Percentiles rank a stretch among this genome's conserved stretches.
Evolutionary conservation across 176 grass and related monocot species (phyloP).

Genomic region (Aegilops bicornis): DNA sequence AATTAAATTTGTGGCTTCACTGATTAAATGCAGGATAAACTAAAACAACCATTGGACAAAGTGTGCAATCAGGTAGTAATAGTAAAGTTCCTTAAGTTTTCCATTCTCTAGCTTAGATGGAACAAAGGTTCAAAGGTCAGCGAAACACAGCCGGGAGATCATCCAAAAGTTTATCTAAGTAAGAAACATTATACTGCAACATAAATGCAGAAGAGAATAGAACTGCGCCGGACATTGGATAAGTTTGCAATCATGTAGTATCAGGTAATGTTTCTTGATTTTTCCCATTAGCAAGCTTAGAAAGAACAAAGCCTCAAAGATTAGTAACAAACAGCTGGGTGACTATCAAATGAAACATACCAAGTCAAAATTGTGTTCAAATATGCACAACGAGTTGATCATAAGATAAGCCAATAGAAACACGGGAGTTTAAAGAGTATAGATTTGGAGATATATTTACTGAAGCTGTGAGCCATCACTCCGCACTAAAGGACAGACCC

Average conservation of each 20-base stretch:
- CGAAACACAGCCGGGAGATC: not conserved
- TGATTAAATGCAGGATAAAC: not conserved
- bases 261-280: too few species aligned
- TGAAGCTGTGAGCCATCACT: too few species aligned
- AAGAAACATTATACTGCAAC: not conserved
- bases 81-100: not conserved
- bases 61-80: not conserved
- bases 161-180: not conserved
- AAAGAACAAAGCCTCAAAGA: not conserved
- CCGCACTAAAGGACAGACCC: not conserved
- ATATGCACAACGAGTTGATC: not conserved
- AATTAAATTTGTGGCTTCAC: not conserved
- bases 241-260: too few species aligned
- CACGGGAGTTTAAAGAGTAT: not conserved
- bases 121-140: not conserved
- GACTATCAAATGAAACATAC: not conserved
- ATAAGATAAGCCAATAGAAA: not conserved
- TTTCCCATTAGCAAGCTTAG: too few species aligned
- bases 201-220: not conserved
- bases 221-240: too few species aligned
- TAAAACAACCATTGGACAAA: not conserved
- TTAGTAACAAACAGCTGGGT: not conserved
- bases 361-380: not conserved
- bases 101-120: not conserved
- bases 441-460: not conserved